A percentile compares a stretch with the other conserved stretches of the same genome.
Conservation (phyloP, 2,329 filamentous ascomycete species). For the Blastomyces silverae region DNA sequence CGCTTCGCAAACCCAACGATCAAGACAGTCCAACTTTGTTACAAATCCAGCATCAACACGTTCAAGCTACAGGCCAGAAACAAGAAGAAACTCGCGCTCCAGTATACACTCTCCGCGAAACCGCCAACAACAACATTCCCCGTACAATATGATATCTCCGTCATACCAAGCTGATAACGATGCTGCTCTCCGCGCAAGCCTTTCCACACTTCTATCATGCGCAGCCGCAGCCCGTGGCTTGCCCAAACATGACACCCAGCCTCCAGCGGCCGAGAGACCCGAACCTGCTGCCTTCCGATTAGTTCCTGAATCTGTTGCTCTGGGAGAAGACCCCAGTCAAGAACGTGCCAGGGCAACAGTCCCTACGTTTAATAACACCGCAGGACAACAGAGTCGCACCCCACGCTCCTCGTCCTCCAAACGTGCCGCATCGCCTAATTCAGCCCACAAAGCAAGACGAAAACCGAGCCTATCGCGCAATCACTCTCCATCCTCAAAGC, state of each 20-base stretch:
- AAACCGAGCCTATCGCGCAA: slow-evolving; percentile 36
- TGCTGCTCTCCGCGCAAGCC: slow-evolving; percentile 79
- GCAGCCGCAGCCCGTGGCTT: slow-evolving; percentile 81
- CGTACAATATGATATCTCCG: slow-evolving; percentile 64
- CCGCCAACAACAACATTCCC: slow-evolving; percentile 45
- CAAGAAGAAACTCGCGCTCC: slow-evolving; percentile 37
- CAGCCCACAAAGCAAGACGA: slow-evolving; percentile 22
- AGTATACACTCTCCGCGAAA: slow-evolving; percentile 36
- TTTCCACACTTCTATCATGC: slow-evolving; percentile 94
- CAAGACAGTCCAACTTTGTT: slow-evolving; percentile 44
- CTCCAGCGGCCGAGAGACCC: slow-evolving; percentile 24
- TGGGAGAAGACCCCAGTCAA: slow-evolving; percentile 28
- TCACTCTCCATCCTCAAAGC: slow-evolving; percentile 36
- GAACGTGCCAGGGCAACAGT: slow-evolving; percentile 17
- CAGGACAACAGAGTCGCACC: neutral
- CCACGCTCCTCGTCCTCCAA: slow-evolving; percentile 16
- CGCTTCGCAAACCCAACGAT: slow-evolving; percentile 43
- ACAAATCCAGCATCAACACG: slow-evolving; percentile 40
- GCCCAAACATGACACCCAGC: slow-evolving; percentile 51
- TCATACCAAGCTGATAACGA: slow-evolving; percentile 82
- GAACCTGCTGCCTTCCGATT: slow-evolving; percentile 50
- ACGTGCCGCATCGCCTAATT: slow-evolving; percentile 23
- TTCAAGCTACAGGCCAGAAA: slow-evolving; percentile 32
- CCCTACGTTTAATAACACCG: neutral
- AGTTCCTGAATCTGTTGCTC: slow-evolving; percentile 54